Evolutionary conservation across 1,284 basidiomycete species (phyloP).

Genomic region (Microstroma glucosiphilum): DNA sequence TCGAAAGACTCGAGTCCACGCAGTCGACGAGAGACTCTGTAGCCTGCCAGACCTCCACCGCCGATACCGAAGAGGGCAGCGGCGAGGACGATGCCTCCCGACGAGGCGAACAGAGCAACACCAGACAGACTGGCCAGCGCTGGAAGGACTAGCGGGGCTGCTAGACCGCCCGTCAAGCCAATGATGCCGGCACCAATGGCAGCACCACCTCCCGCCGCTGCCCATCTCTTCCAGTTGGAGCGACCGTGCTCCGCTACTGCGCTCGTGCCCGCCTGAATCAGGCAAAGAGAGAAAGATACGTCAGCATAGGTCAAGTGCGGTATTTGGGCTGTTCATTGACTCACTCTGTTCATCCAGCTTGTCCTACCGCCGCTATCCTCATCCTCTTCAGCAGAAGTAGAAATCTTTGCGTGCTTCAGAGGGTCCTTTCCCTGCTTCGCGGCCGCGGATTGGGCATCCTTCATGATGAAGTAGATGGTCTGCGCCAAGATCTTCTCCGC

Average conservation of each 20-base stretch:
- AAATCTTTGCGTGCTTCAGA: slow-evolving; percentile 19
- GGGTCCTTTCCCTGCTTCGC: slow-evolving; percentile 25
- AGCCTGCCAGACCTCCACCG: slow-evolving; percentile 43
- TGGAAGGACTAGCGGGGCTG: slow-evolving; percentile 39
- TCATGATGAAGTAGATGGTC: slow-evolving; percentile 42
- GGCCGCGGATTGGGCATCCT: slow-evolving; percentile 26
- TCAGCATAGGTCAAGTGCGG: not conserved
- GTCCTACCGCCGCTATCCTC: slow-evolving; percentile 16
- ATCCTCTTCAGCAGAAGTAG: not conserved
- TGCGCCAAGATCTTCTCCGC: slow-evolving; percentile 43
- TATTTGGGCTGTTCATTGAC: not conserved
- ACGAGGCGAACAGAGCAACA: slow-evolving; percentile 34
- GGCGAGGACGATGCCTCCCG: slow-evolving; percentile 40
- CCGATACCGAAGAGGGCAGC: slow-evolving; percentile 31
- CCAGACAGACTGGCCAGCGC: slow-evolving; percentile 40
- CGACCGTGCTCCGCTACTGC: slow-evolving; percentile 1
- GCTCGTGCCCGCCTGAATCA: not conserved
- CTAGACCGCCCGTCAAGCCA: slow-evolving; percentile 39
- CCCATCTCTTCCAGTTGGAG: slow-evolving; percentile 35
- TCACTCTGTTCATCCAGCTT: slow-evolving; percentile 37
- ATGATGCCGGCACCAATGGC: slow-evolving; percentile 36
- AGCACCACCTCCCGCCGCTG: slow-evolving; percentile 35
- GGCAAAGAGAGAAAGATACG: not conserved
- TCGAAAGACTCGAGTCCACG: slow-evolving; percentile 21
- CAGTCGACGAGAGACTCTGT: slow-evolving; percentile 33